These are phyloP conservation scores for Pseudopithomyces maydicus DNA, from an alignment of 2,329 filamentous ascomycete genomes.

Conservation along the genomic window DNA sequence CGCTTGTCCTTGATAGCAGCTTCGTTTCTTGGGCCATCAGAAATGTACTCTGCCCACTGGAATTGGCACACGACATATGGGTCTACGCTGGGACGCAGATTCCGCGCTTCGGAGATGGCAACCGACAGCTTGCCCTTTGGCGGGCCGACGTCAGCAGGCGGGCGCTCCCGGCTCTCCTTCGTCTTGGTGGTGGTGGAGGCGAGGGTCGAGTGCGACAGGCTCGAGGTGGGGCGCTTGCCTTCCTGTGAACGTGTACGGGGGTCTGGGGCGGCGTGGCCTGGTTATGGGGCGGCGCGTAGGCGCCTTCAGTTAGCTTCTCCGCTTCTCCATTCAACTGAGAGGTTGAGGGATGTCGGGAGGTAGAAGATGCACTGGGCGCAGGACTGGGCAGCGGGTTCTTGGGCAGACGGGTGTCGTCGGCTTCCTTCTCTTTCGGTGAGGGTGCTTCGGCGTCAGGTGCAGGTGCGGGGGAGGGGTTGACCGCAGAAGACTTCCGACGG, in stretches of 20 bases:
- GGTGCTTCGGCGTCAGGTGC: conserved; percentile 29
- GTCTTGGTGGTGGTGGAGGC: conserved; percentile 47
- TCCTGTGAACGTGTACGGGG: conserved; percentile 82
- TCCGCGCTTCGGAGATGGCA: conserved; percentile 84
- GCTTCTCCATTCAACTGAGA: conserved; percentile 71
- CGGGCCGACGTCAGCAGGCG: conserved; percentile 69
- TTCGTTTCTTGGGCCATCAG: conserved; percentile 75
- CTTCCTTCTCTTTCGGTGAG: conserved; percentile 29
- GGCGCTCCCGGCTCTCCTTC: conserved; percentile 43
- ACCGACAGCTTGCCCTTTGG: conserved; percentile 89
- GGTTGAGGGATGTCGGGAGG: conserved; percentile 53
- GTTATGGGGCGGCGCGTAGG: conserved; percentile 61
- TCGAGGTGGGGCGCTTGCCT: conserved; percentile 47
- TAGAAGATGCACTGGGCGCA: conserved; percentile 52
- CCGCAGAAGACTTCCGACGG: conserved; percentile 46
- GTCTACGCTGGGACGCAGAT: conserved; percentile 79
- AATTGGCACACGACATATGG: conserved; percentile 97
- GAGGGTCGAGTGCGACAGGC: conserved; percentile 58
- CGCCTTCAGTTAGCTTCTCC: conserved; percentile 88
- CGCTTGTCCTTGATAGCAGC: conserved; percentile 49
- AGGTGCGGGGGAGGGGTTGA: conserved; percentile 44
- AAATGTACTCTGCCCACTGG: conserved; percentile 95
- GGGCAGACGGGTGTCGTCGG: conserved; percentile 43
- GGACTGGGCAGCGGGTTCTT: conserved; percentile 60
- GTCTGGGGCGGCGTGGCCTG: conserved; percentile 95